Evolutionary conservation across 306 rosid species (phyloP).

Genomic region (Erythrophleum fordii): DNA sequence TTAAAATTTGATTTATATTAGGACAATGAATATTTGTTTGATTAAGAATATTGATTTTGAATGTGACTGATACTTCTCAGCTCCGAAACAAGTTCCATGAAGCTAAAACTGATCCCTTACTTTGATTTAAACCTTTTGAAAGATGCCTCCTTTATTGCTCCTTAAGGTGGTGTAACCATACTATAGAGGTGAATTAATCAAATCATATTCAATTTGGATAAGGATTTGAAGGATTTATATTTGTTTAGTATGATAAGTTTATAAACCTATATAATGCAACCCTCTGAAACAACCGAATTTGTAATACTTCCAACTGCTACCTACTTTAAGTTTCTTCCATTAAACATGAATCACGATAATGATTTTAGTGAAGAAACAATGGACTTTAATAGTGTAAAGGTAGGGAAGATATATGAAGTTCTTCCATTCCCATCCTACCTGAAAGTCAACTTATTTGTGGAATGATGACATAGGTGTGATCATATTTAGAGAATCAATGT

Average conservation of each 20-base stretch:
- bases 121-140: constrained; percentile 62
- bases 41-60: not conserved
- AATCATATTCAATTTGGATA: not conserved
- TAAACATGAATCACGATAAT: constrained; percentile 43
- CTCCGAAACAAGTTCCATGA: constrained; percentile 64
- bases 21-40: not conserved
- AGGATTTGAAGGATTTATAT: not conserved
- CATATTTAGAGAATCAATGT: not conserved
- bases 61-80: constrained; percentile 38
- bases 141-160: constrained; percentile 57
- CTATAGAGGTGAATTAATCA: constrained; percentile 51
- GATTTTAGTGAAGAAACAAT: constrained; percentile 48
- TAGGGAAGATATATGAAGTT: constrained; percentile 78
- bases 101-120: constrained; percentile 70
- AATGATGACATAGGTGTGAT: not conserved
- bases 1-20: too few species aligned
- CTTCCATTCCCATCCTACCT: not conserved
- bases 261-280: constrained; percentile 46
- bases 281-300: constrained; percentile 57
- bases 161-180: constrained; percentile 47
- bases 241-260: not conserved
- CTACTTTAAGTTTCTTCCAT: constrained; percentile 81
- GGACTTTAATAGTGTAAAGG: constrained; percentile 51
- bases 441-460: not conserved
- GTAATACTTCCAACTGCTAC: constrained; percentile 67